phyloP scores from a whole-genome alignment of 371 early-diverging fungal genomes.

The Actinomucor elegans region DNA sequence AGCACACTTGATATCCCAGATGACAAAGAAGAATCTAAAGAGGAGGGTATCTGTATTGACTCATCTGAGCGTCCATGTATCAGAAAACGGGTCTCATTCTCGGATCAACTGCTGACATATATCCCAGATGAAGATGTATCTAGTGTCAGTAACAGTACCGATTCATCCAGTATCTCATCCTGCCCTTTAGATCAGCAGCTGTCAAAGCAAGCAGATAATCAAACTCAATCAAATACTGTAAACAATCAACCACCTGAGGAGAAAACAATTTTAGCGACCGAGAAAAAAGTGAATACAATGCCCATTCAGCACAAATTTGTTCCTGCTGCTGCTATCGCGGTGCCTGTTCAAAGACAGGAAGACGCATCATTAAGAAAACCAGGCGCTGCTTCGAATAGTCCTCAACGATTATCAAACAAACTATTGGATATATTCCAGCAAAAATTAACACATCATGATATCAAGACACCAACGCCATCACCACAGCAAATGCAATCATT shows the following conservation, averaged over 20 bases:
- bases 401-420: constrained; percentile 19
- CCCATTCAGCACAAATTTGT: constrained; percentile 3
- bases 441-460: too few species aligned
- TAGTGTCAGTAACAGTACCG: background rate
- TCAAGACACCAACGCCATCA: background rate
- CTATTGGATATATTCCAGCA: constrained; percentile 21
- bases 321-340: background rate
- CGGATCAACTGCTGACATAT: constrained; percentile 13
- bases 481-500: background rate
- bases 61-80: constrained; percentile 5
- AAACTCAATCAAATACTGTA: background rate
- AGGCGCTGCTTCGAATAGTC: background rate
- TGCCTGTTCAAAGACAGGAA: background rate
- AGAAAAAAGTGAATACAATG: background rate
- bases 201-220: too few species aligned
- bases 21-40: background rate
- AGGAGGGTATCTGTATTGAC: background rate
- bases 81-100: constrained; percentile 22
- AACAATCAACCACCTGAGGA: background rate
- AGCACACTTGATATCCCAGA: background rate
- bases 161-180: too few species aligned
- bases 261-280: background rate
- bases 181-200: too few species aligned
- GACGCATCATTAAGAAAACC: background rate
- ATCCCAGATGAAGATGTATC: background rate